Percentiles rank a stretch among this genome's conserved stretches.
These are phyloP conservation scores for Lophiostoma macrostomum DNA, from an alignment of 495 filamentous ascomycete genomes.

Conservation along the genomic window DNA sequence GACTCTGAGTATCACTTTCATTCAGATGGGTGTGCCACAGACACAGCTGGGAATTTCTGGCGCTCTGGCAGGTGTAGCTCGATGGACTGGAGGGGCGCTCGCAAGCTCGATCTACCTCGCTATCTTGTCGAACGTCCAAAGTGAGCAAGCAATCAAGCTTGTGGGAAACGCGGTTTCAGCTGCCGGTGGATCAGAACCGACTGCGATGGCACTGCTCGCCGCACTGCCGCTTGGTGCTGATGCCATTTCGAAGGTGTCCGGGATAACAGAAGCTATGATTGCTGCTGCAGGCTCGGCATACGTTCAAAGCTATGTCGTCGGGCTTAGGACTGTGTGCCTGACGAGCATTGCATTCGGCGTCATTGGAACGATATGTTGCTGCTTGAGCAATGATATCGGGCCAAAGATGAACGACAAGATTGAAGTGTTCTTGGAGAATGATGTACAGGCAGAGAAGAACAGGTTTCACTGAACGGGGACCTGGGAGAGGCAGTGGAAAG, in stretches of 20 bases:
- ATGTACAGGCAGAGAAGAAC: conserved; percentile 36
- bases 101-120: conserved; percentile 31
- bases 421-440: conserved; percentile 40
- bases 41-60: conserved; percentile 38
- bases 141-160: not conserved
- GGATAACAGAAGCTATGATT: conserved; percentile 16
- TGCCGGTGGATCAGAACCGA: conserved; percentile 8
- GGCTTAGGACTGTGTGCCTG: conserved; percentile 5
- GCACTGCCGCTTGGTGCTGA: conserved; percentile 28
- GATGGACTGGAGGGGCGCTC: conserved; percentile 38
- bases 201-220: conserved; percentile 2
- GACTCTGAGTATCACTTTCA: conserved; percentile 32
- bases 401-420: conserved; percentile 39
- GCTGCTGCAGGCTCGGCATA: conserved; percentile 24
- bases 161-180: conserved; percentile 20
- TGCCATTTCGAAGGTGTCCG: conserved; percentile 17
- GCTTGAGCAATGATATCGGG: conserved; percentile 34
- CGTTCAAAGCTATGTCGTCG: conserved; percentile 26
- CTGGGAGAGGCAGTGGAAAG: no score
- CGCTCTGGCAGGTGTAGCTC: conserved; percentile 35
- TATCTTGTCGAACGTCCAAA: conserved; percentile 24
- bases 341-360: conserved; percentile 22
- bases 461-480: conserved; percentile 39
- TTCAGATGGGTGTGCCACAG: conserved; percentile 39
- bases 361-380: conserved; percentile 32